Evolutionary conservation across 192 early-diverging fungal genomes (phyloP).

Genomic region (Thamnidium elegans): DNA sequence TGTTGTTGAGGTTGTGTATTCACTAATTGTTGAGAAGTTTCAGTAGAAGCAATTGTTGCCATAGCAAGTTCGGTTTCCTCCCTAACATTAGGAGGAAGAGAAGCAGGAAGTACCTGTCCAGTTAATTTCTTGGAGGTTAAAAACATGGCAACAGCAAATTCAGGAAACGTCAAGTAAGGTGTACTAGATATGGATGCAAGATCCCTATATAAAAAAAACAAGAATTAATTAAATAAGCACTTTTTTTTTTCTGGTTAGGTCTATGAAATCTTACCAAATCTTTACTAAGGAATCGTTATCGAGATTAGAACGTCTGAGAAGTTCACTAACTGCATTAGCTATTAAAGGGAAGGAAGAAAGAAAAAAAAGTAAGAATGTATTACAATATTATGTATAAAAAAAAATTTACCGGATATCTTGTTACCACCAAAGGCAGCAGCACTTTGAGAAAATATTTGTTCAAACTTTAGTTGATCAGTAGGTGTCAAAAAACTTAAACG

Average conservation of each 20-base stretch:
- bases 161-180: constrained; percentile 53
- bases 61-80: constrained; percentile 45
- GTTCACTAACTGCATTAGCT: constrained; percentile 33
- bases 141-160: constrained; percentile 67
- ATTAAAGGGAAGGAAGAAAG: neutral
- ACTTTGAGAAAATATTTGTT: constrained; percentile 29
- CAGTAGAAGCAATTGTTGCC: constrained; percentile 33
- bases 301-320: constrained; percentile 30
- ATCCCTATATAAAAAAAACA: constrained; percentile 42
- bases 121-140: constrained; percentile 49
- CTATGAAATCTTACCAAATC: constrained; percentile 31
- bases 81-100: constrained; percentile 45
- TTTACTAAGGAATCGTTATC: constrained; percentile 36
- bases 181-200: constrained; percentile 46
- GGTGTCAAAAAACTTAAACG: constrained; percentile 38
- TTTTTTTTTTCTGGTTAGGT: neutral
- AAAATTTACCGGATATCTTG: constrained; percentile 22
- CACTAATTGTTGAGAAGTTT: constrained; percentile 8
- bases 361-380: neutral
- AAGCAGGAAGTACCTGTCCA: constrained; percentile 50
- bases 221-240: neutral
- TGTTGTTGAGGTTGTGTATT: constrained; percentile 10
- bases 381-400: no score
- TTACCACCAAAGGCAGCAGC: constrained; percentile 22
- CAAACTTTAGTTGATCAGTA: constrained; percentile 39